phyloP scores from a whole-genome alignment of 768 basidiomycete genomes.

The Pluteus cervinus region DNA sequence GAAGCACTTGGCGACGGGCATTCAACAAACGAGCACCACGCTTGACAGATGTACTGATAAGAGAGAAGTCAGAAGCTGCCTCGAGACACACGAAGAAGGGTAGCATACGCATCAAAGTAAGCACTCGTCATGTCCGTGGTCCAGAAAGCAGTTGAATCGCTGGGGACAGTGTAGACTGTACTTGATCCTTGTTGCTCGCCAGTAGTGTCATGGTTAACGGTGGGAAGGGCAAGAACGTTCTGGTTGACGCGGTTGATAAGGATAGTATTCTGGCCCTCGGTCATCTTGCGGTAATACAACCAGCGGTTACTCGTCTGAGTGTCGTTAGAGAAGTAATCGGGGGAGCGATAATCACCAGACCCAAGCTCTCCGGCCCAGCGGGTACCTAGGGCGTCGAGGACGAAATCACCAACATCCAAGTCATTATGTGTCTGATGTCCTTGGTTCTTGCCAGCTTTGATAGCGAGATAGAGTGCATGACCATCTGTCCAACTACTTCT shows the following conservation, averaged over 20 bases:
- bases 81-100: conserved; percentile 1
- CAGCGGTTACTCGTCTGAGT: conserved; percentile 67
- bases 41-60: conserved; percentile 55
- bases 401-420: conserved; percentile 92
- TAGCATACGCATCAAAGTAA: conserved; percentile 67
- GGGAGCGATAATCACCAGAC: conserved; percentile 72
- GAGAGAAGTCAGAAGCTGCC: conserved; percentile 11
- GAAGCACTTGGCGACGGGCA: conserved; percentile 75
- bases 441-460: conserved; percentile 78
- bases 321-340: conserved; percentile 74
- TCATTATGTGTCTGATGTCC: conserved; percentile 94
- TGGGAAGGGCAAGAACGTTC: conserved; percentile 63
- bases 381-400: conserved; percentile 86
- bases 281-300: conserved; percentile 94
- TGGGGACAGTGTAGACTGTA: conserved; percentile 61
- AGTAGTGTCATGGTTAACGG: conserved; percentile 41
- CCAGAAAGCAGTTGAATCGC: conserved; percentile 75
- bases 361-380: conserved; percentile 97
- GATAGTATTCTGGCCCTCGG: conserved; percentile 96
- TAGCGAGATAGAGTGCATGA: conserved; percentile 76
- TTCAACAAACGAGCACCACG: conserved; percentile 87
- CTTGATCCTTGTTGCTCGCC: conserved; percentile 78
- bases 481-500: conserved; percentile 89
- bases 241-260: conserved; percentile 76
- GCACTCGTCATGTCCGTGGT: conserved; percentile 72